Evolutionary conservation across 208 protist genomes (phyloP), one percentile per base, ranked within the genome.

Genomic region (Wallacemonas rigidus): DNA sequence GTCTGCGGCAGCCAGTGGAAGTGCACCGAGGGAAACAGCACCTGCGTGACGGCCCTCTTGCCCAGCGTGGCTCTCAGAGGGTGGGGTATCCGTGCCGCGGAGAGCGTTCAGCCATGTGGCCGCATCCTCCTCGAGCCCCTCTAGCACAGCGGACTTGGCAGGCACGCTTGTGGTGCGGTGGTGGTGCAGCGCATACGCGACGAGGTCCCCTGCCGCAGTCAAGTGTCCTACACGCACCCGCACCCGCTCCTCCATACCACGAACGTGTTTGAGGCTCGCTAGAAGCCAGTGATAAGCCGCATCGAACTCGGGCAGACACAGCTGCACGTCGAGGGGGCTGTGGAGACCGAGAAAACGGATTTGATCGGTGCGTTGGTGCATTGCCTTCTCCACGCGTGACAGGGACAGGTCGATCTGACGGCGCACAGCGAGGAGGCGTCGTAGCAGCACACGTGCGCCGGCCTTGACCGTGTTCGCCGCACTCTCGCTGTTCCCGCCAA

Each of bases 331-430:
- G 15, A 88, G 72, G n/a, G 71, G 54, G 63, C 75, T 80, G 79
- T 95, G 87, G 1, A 88, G 76, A 2, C 86, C 83, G 9, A 95
- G 74, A 5, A 61, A 45, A 2, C 62, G 56, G 17, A 65, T 77
- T 68, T 90, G 86, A 70, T 93, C 85, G 11, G 83, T 82, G 35
- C 85, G 85, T 44, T 90, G 83, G 26, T 86, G 79, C 64, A 95
- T 71, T 2, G 77, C 79, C 41, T 72, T 68, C 65, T 92, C 76
- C 3, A 92, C 54, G 11, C 90, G 90, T 55, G 84, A 80, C 17
- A 93, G 54, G 1, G 90, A 82, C 15, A 92, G 69, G 14, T 43
- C 55, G 9, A 92, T 55, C 45, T 93, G 81, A 6, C 87, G 82
- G n/a, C 73, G 82, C 44, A 83, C 65, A 0, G 87, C 74, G 47